Base-by-base conservation (phyloP, 2,329 filamentous ascomycete genomes). In the Ceratocystis smalleyi region DNA sequence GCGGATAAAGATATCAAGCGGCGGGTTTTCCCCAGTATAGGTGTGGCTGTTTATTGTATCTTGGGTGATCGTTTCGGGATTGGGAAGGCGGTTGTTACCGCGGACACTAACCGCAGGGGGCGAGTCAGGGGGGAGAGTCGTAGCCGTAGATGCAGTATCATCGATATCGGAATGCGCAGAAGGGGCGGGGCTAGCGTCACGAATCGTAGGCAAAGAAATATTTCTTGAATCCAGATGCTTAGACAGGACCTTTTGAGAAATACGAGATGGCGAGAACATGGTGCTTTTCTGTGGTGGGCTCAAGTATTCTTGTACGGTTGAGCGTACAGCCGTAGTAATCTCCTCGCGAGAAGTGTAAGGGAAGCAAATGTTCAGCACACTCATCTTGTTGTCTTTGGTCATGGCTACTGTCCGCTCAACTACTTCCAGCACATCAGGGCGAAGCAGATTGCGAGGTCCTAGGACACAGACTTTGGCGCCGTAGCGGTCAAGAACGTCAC, bases 271-370 rank as follows among this genome's bases (percentile, higher is more conserved):
- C 5, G 91, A 95, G 73, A 96, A 96, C 0, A 88, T 84, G 0
- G 86, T 85, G 71, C 82, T 81, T 69, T 79, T 80, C 4, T 90
- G 88, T 62, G 82, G 85, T 3, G 65, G 65, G 10, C 62, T 64
- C 66, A 88, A 88, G 74, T 90, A 97, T 66, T 96, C 89, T 65
- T 88, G 80, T 7, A 99, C 91, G 0, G 92, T 96, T 51, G 86
- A 84, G 68, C 89, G 86, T 69, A 99, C 89, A 5, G 92, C 89
- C 2, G 88, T 85, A 0, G 92, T 95, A 69, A 99, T 97, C 73
- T 99, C 94, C 71, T 96, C 91, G 68, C 94, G 83, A 3, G 91
- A 95, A 0, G 94, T 97, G 72, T 99, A 99, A 0, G 94, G 94
- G 71, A 97, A 97, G 77, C 94, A 99, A 68, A 99, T 91, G 72